Evolutionary conservation across 192 early-diverging fungal genomes (phyloP).

Genomic region (Tieghemiomyces parasiticus): DNA sequence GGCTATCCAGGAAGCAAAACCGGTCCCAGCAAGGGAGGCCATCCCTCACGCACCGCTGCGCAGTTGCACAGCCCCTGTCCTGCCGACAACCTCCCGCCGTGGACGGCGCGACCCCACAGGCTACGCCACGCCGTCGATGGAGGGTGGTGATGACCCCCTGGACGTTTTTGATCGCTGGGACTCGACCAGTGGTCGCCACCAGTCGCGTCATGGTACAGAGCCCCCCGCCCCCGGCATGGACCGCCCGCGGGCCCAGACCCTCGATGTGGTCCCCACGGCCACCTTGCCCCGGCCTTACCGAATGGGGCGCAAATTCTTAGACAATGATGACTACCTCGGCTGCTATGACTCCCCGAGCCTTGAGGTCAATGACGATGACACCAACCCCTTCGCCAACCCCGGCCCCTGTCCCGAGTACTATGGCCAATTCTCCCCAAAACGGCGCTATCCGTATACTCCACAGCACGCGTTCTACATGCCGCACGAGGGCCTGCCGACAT

Average conservation of each 20-base stretch:
- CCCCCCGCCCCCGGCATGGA: background rate
- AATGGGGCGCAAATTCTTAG: background rate
- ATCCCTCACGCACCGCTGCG: background rate
- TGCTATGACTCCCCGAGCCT: background rate
- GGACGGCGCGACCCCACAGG: background rate
- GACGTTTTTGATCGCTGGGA: background rate
- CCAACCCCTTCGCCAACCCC: background rate
- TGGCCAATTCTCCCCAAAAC: background rate
- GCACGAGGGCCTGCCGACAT: background rate
- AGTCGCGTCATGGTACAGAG: background rate
- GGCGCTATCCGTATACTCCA: no score
- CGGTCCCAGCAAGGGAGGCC: no score
- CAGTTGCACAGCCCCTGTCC: background rate
- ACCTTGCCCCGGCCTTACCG: constrained; percentile 12
- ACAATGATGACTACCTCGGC: background rate
- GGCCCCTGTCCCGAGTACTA: background rate
- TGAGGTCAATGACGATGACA: background rate
- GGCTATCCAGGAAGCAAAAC: no score
- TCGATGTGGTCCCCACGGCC: no score
- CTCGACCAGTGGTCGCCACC: background rate
- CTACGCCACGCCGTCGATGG: background rate
- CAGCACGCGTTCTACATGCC: no score
- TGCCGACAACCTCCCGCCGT: background rate
- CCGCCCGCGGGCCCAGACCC: background rate
- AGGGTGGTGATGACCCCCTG: background rate